phyloP scores from a whole-genome alignment of 1,284 basidiomycete genomes.

The Meira nashicola region DNA sequence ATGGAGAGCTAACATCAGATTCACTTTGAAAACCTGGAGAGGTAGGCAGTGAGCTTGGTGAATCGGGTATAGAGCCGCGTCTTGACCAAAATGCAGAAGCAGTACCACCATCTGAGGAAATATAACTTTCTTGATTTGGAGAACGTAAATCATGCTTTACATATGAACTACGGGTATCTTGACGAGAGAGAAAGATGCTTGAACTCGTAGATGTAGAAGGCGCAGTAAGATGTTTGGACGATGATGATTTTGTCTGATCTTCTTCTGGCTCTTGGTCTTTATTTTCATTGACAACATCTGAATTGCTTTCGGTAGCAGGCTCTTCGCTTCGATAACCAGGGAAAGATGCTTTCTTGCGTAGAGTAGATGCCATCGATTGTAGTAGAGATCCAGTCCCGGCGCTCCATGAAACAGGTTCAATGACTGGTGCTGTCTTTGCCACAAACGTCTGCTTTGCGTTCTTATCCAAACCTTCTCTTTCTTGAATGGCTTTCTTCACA shows the following conservation, averaged over 20 bases:
- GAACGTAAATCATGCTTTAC: slow-evolving; percentile 11
- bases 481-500: slow-evolving; percentile 24
- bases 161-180: too few relatives aligned
- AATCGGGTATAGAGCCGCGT: slow-evolving; percentile 21
- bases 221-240: too few relatives aligned
- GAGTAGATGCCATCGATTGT: background rate
- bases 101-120: slow-evolving; percentile 23
- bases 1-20: background rate
- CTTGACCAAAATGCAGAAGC: slow-evolving; percentile 25
- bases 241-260: background rate
- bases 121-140: slow-evolving; percentile 31
- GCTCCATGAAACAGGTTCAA: too few relatives aligned
- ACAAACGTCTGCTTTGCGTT: background rate
- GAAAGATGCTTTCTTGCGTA: background rate
- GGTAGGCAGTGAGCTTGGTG: slow-evolving; percentile 16
- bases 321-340: background rate
- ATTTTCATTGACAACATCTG: background rate
- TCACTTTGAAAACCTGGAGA: slow-evolving; percentile 18
- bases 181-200: too few relatives aligned
- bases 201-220: too few relatives aligned
- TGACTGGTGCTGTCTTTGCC: too few relatives aligned
- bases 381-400: background rate
- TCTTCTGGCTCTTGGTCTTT: background rate
- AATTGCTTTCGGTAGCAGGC: background rate
- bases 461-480: slow-evolving; percentile 24